Conservation (phyloP, 2,329 filamentous ascomycete species). For the Lomentospora prolificans region DNA sequence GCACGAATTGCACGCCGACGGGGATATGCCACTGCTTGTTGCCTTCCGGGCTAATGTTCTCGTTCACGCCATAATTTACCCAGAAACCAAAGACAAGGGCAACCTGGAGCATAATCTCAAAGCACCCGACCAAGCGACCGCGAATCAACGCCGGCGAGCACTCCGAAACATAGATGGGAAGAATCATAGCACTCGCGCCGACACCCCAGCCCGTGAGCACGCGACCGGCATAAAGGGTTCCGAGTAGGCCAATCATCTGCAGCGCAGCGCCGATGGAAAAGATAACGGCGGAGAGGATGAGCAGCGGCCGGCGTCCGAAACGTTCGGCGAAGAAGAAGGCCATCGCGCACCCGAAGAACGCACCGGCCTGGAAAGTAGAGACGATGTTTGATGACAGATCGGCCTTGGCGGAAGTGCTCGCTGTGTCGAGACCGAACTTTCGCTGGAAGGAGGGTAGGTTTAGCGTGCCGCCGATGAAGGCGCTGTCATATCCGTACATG, state of each 20-base stretch:
- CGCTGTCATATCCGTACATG: constrained; percentile 11
- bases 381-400: constrained; percentile 19
- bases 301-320: constrained; percentile 54
- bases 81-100: constrained; percentile 55
- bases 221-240: constrained; percentile 50
- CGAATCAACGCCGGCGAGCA: constrained; percentile 51
- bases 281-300: constrained; percentile 49
- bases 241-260: constrained; percentile 55
- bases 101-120: constrained; percentile 56
- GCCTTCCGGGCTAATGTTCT: constrained; percentile 22
- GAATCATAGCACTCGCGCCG: constrained; percentile 52
- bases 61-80: constrained; percentile 55
- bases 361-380: constrained; percentile 58
- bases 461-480: constrained; percentile 15
- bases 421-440: constrained; percentile 10
- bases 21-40: constrained; percentile 49
- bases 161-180: constrained; percentile 53
- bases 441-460: constrained; percentile 12
- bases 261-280: constrained; percentile 60
- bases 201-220: constrained; percentile 55
- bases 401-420: constrained; percentile 6
- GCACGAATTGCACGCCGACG: constrained; percentile 33
- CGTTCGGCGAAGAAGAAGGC: constrained; percentile 58
- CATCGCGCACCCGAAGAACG: constrained; percentile 69
- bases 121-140: constrained; percentile 55